Base-by-base conservation (phyloP, 2,329 filamentous ascomycete genomes). In the Fusarium sp. region DNA sequence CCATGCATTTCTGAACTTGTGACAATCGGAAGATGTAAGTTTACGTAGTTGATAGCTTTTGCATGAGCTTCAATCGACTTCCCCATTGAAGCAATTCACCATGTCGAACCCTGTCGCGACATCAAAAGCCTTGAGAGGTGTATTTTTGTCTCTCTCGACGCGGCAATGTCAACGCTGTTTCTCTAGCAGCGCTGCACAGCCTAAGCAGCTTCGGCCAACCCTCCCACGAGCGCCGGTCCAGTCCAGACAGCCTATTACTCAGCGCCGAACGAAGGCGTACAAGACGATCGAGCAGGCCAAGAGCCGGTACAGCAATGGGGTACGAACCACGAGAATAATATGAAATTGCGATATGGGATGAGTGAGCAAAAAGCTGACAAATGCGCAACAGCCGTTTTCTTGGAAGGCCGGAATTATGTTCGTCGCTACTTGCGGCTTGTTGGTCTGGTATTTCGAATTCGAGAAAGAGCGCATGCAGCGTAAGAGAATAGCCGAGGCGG, bases 401-500 rank as follows among this genome's bases (percentile, higher is more conserved):
- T 94, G 93, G 89, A 95, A 93, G 81, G 91, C 95, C 31, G 95
- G 93, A 19, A 74, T 94, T 52, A 86, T 99, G 69, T 98, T 99
- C 83, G 85, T 98, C 70, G 78, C 87, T 48, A 91, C 94, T 4
- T 94, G 93, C 73, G 90, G 83, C 14, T 91, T 89, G 28, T 85
- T 99, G 75, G 90, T 94, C 65, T 88, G 93, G 81, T 99, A 98
- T 80, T 98, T 99, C 81, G 93, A 94, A 76, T 89, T 90, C 75
- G 96, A 99, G 81, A 98, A 98, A 84, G 89, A 89, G 74, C 91
- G 96, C 76, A 91, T 99, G 89, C 90, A 96, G 78, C 89, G 94
- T 68, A 92, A 94, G 83, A 88, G 94, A 59, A 89, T 98, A 73
- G 94, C 94, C 10, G 94, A 98, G 78, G 92, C 95, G 74, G 92